Base-by-base conservation (phyloP, 2,329 filamentous ascomycete genomes). In the Colletotrichum nymphaeae region DNA sequence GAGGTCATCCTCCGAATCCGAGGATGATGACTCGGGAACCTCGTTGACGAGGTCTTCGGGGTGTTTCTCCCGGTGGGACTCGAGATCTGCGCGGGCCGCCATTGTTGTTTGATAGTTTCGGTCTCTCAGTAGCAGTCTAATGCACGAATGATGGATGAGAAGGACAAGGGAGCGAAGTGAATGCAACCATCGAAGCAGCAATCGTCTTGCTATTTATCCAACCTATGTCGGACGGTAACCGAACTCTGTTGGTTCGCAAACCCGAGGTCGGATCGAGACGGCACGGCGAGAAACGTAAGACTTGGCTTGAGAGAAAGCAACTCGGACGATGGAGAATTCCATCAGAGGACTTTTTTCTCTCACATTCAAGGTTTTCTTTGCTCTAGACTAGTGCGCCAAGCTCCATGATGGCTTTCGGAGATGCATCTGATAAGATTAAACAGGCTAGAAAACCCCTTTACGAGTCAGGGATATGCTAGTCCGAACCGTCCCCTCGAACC, bases 361-460 rank as follows among this genome's bases (percentile, higher is more conserved):
- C 49, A 35, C 30, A 32, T 49, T 42, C 55, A 70, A 52, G 37
- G 26, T 60, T 70, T 73, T 53, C 32, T 24, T 42, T 30, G 26
- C 11, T 9, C 26, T 7, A 32, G 52, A 30, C 59, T 65, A 70
- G 67, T 30, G 60, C 55, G 71, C 67, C 71, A 71, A 70, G 71
- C 14, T 5, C 52, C 16, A 52, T 37, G 60, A 70, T 64, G 35
- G 42, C 26, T 16, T 37, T 66, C 42, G 32, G 60, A 70, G 60
- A 42, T 60, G 49, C 71, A 73, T 73, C 71, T 73, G 71, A 73
- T 73, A 73, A 73, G 71, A 73, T 71, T 65, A 69, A 52, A 37
- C 26, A 28, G 55, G 67, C n/a, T 56, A 26, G 12, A 9, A 56
- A 26, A n/a, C 56, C 56, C 46, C 56, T 12, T 30, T 63, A 14